phyloP scores from a whole-genome alignment of 2,329 filamentous ascomycete species.

The Chaetomiaceae sp. region DNA sequence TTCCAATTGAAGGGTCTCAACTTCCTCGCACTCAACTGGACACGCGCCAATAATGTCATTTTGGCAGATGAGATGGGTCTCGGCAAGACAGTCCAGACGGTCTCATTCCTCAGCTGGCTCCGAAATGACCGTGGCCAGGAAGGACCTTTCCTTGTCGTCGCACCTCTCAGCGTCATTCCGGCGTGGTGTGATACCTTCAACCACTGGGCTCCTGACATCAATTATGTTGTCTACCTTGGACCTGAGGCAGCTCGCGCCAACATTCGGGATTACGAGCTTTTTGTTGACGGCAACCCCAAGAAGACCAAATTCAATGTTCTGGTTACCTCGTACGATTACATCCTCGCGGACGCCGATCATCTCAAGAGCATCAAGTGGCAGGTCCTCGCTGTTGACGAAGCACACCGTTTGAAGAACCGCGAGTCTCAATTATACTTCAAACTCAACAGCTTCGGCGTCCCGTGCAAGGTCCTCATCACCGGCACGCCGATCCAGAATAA shows the following conservation, averaged over 20 bases:
- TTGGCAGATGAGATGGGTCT: slow-evolving; percentile 98
- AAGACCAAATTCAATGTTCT: slow-evolving; percentile 97
- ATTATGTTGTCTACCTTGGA: slow-evolving; percentile 95
- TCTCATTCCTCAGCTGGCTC: slow-evolving; percentile 95
- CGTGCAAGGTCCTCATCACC: slow-evolving; percentile 87
- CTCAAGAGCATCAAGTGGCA: slow-evolving; percentile 94
- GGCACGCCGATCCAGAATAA: slow-evolving; percentile 98
- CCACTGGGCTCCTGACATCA: slow-evolving; percentile 89
- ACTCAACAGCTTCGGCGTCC: slow-evolving; percentile 79
- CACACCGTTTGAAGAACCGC: slow-evolving; percentile 92
- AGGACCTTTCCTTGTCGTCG: slow-evolving; percentile 94
- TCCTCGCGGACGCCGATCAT: slow-evolving; percentile 78
- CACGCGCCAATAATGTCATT: slow-evolving; percentile 88
- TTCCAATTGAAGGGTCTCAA: slow-evolving; percentile 95
- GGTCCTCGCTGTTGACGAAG: slow-evolving; percentile 92
- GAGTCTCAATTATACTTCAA: slow-evolving; percentile 90
- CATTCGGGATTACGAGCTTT: slow-evolving; percentile 84
- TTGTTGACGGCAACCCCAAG: slow-evolving; percentile 78
- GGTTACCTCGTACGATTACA: slow-evolving; percentile 96
- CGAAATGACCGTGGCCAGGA: slow-evolving; percentile 85
- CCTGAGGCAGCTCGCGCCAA: slow-evolving; percentile 80
- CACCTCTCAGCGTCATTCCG: slow-evolving; percentile 92
- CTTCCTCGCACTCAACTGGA: slow-evolving; percentile 96
- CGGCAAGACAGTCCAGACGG: slow-evolving; percentile 96
- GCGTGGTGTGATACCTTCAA: slow-evolving; percentile 99